phyloP scores from a whole-genome alignment of 208 protist species.

The Trypanosoma theileri region DNA sequence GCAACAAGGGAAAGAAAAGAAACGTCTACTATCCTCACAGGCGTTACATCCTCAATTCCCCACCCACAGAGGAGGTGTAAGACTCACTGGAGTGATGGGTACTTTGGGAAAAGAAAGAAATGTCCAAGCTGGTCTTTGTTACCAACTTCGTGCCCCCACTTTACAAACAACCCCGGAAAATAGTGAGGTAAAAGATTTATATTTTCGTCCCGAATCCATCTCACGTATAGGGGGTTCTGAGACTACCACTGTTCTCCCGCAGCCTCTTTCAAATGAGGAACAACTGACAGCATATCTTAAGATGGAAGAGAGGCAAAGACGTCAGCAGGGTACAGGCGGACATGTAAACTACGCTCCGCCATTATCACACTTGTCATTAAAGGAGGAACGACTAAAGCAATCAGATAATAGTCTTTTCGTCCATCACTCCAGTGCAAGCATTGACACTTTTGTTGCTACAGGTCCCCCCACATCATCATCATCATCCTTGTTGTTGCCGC shows the following conservation, averaged over 20 bases:
- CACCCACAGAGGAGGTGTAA: not conserved
- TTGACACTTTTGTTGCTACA: too few species aligned
- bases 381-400: not conserved
- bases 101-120: not conserved
- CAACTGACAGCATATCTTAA: not conserved
- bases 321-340: not conserved
- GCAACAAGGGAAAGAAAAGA: not conserved
- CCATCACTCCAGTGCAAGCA: too few species aligned
- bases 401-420: not conserved
- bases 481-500: too few species aligned
- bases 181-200: conserved; percentile 4
- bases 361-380: not conserved
- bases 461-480: too few species aligned
- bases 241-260: not conserved
- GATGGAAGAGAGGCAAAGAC: not conserved
- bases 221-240: not conserved
- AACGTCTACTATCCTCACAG: not conserved
- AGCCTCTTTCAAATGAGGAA: not conserved
- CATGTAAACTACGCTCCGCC: not conserved
- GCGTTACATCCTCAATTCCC: not conserved
- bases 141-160: conserved; percentile 16
- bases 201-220: conserved; percentile 1
- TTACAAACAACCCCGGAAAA: not conserved
- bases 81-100: not conserved
- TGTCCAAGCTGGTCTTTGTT: conserved; percentile 6